phyloP scores from a whole-genome alignment of 2,329 filamentous ascomycete species.

The Paraconiothyrium brasiliense region DNA sequence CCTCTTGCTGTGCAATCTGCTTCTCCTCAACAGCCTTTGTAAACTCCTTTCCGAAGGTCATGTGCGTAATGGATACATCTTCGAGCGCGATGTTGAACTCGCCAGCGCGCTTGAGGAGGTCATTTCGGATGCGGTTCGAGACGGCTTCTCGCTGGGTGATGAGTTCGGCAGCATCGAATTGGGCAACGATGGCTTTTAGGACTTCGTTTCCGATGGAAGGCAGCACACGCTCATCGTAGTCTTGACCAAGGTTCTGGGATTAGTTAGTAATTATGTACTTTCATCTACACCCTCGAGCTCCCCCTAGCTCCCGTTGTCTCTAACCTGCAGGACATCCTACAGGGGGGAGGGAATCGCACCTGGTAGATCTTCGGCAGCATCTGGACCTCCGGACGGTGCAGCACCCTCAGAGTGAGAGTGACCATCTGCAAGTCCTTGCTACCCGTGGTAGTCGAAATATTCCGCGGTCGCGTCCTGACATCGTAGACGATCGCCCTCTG shows the following conservation, averaged over 20 bases:
- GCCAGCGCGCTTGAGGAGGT: conserved; percentile 88
- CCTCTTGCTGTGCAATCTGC: conserved; percentile 99
- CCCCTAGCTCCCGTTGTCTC: not conserved
- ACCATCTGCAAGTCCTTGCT: conserved; percentile 99
- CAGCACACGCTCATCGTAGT: conserved; percentile 82
- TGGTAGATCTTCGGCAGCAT: conserved; percentile 97
- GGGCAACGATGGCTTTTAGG: conserved; percentile 63
- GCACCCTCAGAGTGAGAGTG: conserved; percentile 92
- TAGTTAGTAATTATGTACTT: conserved; percentile 21
- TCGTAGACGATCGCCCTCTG: conserved; percentile 96
- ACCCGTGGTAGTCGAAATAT: conserved; percentile 96
- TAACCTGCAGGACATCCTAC: not conserved
- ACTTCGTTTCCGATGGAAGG: conserved; percentile 66
- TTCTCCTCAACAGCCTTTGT: conserved; percentile 99
- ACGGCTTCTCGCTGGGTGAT: conserved; percentile 99
- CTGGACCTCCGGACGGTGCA: conserved; percentile 94
- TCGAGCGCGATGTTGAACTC: conserved; percentile 99
- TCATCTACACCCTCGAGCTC: not conserved
- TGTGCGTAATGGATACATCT: conserved; percentile 99
- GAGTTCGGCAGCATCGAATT: conserved; percentile 67
- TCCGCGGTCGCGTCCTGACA: conserved; percentile 95
- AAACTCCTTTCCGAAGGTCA: conserved; percentile 99
- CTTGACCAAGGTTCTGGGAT: conserved; percentile 88
- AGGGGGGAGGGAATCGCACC: conserved; percentile 62
- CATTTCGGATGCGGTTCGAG: conserved; percentile 89